phyloP scores from a whole-genome alignment of 139 green algal genomes.

The Coelastrella sp. region DNA sequence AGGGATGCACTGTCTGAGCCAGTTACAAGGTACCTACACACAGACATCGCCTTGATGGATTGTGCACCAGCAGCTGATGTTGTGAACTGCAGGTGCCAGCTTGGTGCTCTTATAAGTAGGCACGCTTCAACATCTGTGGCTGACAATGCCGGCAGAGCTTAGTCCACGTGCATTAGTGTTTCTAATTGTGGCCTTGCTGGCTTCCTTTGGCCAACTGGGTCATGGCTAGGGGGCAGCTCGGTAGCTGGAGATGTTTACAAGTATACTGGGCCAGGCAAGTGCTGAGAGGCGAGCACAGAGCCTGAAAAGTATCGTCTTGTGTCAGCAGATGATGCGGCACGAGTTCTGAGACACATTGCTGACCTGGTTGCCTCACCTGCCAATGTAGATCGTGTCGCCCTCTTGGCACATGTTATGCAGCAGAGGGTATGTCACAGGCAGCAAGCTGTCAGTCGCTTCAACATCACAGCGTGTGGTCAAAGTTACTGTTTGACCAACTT shows the following conservation, averaged over 20 bases:
- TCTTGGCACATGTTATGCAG: conserved; percentile 63
- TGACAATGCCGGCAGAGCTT: no score
- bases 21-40: conserved; percentile 73
- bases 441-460: conserved; percentile 53
- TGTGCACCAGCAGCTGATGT: no score
- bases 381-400: conserved; percentile 83
- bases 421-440: conserved; percentile 82
- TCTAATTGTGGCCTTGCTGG: no score
- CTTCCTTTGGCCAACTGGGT: not conserved
- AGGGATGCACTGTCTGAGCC: conserved; percentile 78
- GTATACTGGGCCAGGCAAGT: not conserved
- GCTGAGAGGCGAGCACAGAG: no score
- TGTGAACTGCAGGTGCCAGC: no score
- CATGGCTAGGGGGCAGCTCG: no score
- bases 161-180: no score
- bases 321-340: no score
- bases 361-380: conserved; percentile 56
- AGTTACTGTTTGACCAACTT: not conserved
- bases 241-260: not conserved
- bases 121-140: no score
- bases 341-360: no score
- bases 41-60: not conserved
- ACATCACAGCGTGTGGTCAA: conserved; percentile 37
- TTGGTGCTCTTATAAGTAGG: no score
- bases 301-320: no score